These are phyloP conservation scores for Cercospora zeina DNA, from an alignment of 2,329 filamentous ascomycete species.

Conservation along the genomic window DNA sequence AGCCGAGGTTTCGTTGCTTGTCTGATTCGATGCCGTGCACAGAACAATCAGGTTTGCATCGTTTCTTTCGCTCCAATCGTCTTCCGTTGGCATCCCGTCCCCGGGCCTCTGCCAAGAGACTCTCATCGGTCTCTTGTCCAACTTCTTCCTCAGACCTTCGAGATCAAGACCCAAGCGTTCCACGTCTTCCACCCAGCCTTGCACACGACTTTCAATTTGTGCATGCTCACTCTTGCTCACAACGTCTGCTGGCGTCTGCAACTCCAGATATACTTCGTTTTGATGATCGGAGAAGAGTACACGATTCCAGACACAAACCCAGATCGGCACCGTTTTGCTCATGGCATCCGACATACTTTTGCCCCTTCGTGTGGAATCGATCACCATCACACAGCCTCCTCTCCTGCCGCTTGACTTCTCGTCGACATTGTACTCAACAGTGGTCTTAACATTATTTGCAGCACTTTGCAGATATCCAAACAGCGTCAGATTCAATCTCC, in stretches of 20 bases:
- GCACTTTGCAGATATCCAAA: conserved; percentile 62
- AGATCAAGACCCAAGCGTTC: conserved; percentile 63
- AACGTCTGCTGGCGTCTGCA: conserved; percentile 71
- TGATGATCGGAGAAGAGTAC: conserved; percentile 65
- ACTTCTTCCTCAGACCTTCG: conserved; percentile 52
- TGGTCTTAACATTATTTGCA: not conserved
- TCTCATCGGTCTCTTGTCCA: conserved; percentile 68
- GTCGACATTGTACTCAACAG: not conserved
- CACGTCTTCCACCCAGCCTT: conserved; percentile 55
- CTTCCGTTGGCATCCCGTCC: conserved; percentile 48
- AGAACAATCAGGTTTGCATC: conserved; percentile 70
- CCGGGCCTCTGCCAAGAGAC: conserved; percentile 79
- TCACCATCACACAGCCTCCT: conserved; percentile 74
- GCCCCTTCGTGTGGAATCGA: conserved; percentile 88
- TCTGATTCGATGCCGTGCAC: conserved; percentile 77
- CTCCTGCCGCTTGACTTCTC: conserved; percentile 38
- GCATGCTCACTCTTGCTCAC: conserved; percentile 74
- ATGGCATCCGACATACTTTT: conserved; percentile 96
- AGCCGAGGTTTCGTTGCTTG: conserved; percentile 65
- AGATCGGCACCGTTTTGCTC: conserved; percentile 89
- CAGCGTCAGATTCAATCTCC: conserved; percentile 81
- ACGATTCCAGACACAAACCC: conserved; percentile 84
- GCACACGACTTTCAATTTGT: conserved; percentile 69
- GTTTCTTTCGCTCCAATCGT: conserved; percentile 42
- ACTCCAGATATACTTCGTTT: conserved; percentile 48